phyloP scores from a whole-genome alignment of 2,329 filamentous ascomycete species.

The Thelonectria blattea region DNA sequence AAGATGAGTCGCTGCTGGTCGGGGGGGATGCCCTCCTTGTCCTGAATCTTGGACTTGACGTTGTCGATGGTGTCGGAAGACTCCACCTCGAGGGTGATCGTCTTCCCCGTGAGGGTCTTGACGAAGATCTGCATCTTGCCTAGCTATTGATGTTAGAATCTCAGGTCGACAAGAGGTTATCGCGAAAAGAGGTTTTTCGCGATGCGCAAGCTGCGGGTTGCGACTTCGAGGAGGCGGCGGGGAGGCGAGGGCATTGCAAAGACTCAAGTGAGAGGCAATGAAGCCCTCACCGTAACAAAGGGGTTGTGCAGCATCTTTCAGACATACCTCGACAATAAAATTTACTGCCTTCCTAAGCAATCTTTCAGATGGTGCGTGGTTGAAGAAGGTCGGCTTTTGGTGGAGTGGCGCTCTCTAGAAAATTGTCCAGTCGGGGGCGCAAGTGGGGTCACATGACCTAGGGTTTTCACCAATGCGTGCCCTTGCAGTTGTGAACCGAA shows the following conservation, averaged over 20 bases:
- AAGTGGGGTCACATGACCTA: constrained; percentile 41
- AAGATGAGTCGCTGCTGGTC: constrained; percentile 99
- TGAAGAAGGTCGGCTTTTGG: constrained; percentile 38
- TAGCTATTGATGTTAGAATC: constrained; percentile 54
- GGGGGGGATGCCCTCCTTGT: constrained; percentile 99
- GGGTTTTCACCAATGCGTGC: constrained; percentile 32
- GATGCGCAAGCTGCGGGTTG: constrained; percentile 12
- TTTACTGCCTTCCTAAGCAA: constrained; percentile 68
- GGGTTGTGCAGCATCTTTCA: constrained; percentile 55
- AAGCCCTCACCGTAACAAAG: constrained; percentile 38
- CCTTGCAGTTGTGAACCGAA: constrained; percentile 23
- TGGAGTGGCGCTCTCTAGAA: constrained; percentile 43
- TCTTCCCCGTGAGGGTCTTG: constrained; percentile 97
- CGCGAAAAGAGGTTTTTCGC: constrained; percentile 6
- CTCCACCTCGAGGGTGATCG: constrained; percentile 99
- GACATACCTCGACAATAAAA: constrained; percentile 68
- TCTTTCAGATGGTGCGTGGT: constrained; percentile 58
- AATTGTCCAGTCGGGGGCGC: constrained; percentile 25
- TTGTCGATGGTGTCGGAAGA: constrained; percentile 99
- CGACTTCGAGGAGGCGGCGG: constrained; percentile 3
- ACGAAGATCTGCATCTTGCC: constrained; percentile 81
- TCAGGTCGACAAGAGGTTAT: constrained; percentile 13
- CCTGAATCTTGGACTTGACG: constrained; percentile 98
- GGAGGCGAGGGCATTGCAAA: constrained; percentile 28
- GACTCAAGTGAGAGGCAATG: constrained; percentile 43